phyloP scores from a whole-genome alignment of 805 yeast species.

The Hanseniaspora jakobsenii region DNA sequence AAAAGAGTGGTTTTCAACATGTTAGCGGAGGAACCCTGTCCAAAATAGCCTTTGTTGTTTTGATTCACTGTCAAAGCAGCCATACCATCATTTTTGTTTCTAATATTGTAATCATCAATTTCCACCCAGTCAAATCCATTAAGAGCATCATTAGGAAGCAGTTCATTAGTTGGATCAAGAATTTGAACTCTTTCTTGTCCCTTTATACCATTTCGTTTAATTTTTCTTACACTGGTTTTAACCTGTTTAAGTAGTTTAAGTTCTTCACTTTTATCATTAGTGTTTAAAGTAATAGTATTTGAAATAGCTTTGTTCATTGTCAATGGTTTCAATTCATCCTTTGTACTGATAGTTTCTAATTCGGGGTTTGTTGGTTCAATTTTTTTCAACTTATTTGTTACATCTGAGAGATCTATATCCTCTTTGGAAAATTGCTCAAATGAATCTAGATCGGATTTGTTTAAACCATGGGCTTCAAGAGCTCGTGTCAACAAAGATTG shows the following conservation, averaged over 20 bases:
- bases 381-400: no score
- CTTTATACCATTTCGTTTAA: constrained; percentile 9
- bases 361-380: no score
- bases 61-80: constrained; percentile 43
- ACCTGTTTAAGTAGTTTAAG: constrained; percentile 8
- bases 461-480: not conserved
- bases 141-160: constrained; percentile 35
- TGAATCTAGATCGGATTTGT: constrained; percentile 4
- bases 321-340: no score
- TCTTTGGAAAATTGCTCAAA: constrained; percentile 3
- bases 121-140: constrained; percentile 53
- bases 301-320: not conserved
- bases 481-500: constrained; percentile 20
- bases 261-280: constrained; percentile 10
- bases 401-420: not conserved
- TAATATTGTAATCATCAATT: constrained; percentile 32
- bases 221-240: constrained; percentile 14
- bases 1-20: constrained; percentile 30
- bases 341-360: no score
- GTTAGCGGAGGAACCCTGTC: constrained; percentile 50
- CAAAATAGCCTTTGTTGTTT: constrained; percentile 51
- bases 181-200: constrained; percentile 18
- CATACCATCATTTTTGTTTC: constrained; percentile 43
- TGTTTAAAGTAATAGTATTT: not conserved
- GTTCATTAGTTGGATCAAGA: constrained; percentile 25